These are phyloP conservation scores for Ustilago cynodontis DNA, from an alignment of 1,284 basidiomycete genomes.

Conservation along the genomic window DNA sequence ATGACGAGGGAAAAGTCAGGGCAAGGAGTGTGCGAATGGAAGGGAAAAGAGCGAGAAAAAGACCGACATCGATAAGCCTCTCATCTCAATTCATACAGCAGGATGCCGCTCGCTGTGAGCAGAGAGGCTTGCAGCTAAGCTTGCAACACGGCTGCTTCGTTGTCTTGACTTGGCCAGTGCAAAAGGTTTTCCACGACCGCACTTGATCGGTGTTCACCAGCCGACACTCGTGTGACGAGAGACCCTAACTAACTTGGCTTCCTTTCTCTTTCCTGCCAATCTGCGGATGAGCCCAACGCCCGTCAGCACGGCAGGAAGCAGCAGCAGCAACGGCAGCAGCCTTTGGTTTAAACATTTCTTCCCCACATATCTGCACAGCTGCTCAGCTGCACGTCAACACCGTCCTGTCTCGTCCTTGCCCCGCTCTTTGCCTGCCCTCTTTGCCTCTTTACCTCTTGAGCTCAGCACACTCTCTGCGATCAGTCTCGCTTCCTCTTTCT, in stretches of 20 bases:
- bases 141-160: not conserved
- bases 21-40: not conserved
- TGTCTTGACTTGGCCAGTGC: constrained; percentile 3
- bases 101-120: too few relatives aligned
- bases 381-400: not conserved
- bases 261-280: not conserved
- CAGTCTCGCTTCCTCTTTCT: not conserved
- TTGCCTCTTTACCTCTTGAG: not conserved
- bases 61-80: constrained; percentile 20
- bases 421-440: not conserved
- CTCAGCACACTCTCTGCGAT: not conserved
- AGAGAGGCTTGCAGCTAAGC: constrained; percentile 22
- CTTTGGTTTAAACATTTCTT: not conserved
- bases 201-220: constrained; percentile 4
- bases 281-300: not conserved
- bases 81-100: not conserved
- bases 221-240: constrained; percentile 5
- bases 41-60: not conserved
- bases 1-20: not conserved
- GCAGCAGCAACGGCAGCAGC: too few relatives aligned
- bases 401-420: not conserved
- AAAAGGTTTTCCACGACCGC: too few relatives aligned
- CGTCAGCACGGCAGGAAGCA: constrained; percentile 9
- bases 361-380: constrained; percentile 10
- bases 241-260: not conserved